These are phyloP conservation scores for Penicillium brevicompactum DNA, from an alignment of 2,329 filamentous ascomycete species.

Conservation along the genomic window DNA sequence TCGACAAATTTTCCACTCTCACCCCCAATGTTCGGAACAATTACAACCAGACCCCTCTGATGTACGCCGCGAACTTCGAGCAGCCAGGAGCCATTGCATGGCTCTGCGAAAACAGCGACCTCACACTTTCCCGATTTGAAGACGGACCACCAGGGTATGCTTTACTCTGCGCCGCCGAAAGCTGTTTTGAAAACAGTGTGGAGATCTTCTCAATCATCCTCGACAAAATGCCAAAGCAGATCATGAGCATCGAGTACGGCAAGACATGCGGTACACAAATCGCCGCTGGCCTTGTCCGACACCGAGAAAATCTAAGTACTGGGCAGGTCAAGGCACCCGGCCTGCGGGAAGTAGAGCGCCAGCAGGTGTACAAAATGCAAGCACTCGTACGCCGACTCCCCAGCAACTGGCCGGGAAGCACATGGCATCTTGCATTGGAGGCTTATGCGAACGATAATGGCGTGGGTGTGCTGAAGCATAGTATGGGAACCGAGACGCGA, in stretches of 20 bases:
- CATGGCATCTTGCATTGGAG: not conserved
- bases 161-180: not conserved
- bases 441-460: not conserved
- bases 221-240: not conserved
- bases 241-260: not conserved
- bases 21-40: not conserved
- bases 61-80: constrained; percentile 8
- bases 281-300: constrained; percentile 1
- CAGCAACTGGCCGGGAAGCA: not conserved
- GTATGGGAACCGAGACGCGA: constrained; percentile 1
- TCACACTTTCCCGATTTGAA: not conserved
- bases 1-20: constrained; percentile 5
- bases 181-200: not conserved
- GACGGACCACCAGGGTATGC: not conserved
- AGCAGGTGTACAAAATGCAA: constrained; percentile 3
- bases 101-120: constrained; percentile 1
- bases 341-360: not conserved
- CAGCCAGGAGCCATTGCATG: constrained; percentile 1
- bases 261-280: constrained; percentile 3
- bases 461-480: not conserved
- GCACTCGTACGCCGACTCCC: not conserved
- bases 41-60: constrained; percentile 1
- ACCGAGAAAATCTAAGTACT: not conserved
- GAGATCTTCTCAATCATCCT: constrained; percentile 4
- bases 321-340: not conserved